phyloP scores from a whole-genome alignment of 768 basidiomycete species.

The Lactarius deliciosus region DNA sequence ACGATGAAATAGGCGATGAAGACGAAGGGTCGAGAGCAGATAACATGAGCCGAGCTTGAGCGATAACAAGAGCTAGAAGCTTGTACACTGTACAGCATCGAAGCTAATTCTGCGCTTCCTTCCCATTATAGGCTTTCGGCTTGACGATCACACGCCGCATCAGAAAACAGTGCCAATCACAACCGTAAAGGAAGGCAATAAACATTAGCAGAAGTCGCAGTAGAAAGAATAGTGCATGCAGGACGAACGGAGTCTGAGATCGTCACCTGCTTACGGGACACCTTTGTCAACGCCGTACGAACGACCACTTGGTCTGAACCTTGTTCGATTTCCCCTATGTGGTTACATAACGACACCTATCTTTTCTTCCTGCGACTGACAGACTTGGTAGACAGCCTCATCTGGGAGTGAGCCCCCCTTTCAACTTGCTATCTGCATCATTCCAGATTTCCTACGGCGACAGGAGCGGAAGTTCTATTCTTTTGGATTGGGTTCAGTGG shows the following conservation, averaged over 20 bases:
- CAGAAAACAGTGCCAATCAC: slow-evolving; percentile 5
- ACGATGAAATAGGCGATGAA: not conserved
- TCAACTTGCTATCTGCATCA: slow-evolving; percentile 11
- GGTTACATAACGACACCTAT: too few relatives aligned
- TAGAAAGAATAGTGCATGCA: not conserved
- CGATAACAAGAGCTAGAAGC: not conserved
- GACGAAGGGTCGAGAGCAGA: not conserved
- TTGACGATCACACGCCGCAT: slow-evolving; percentile 1
- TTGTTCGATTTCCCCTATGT: too few relatives aligned
- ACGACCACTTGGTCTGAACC: slow-evolving; percentile 1
- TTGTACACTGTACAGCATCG: not conserved
- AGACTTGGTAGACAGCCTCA: not conserved
- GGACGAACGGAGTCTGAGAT: not conserved
- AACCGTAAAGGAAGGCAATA: not conserved
- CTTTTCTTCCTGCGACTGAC: slow-evolving; percentile 5
- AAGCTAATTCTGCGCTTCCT: not conserved
- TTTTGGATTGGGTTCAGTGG: not conserved
- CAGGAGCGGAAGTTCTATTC: not conserved
- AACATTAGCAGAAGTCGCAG: slow-evolving; percentile 1
- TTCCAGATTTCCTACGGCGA: not conserved
- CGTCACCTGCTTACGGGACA: slow-evolving; percentile 2
- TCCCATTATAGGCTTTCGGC: not conserved
- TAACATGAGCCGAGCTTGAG: not conserved
- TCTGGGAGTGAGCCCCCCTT: slow-evolving; percentile 2
- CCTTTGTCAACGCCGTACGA: not conserved